Base-by-base conservation (phyloP, 2,329 filamentous ascomycete species). In the Tricladium varicosporioides region DNA sequence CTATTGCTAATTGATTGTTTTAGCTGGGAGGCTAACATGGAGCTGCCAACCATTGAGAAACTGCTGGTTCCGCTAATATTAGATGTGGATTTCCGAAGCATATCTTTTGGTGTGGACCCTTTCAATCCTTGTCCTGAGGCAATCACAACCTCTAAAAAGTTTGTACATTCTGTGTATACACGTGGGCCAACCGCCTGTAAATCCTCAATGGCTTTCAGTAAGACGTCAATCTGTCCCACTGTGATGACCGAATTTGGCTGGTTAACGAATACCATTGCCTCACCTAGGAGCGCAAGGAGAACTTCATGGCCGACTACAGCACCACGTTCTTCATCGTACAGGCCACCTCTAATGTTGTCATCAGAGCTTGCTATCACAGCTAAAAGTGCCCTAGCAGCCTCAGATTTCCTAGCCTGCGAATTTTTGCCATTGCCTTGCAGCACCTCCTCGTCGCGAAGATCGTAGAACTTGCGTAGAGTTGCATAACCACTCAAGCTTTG, bases 401-500 rank as follows among this genome's bases (percentile, higher is more conserved):
- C 84, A 54, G 84, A 83, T 63, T 86, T 88, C 16, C 87, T 57
- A 18, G 59, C 54, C 18, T 59, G 73, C 5, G 76, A 73, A 49
- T 73, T 75, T 53, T 72, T 65, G 27, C 70, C 72, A 19, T 73
- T 69, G 46, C 67, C 59, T 9, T 73, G 60, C 5, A 72, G 61
- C 4, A 79, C 61, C n/a, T 80, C 78, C 65, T 84, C 82, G 68
- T 97, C 93, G 49, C 93, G 85, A n/a, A 92, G 81, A 60, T 92
- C 88, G 72, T 96, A 97, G 76, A 93, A 97, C 64, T 87, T 88
- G 36, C 93, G 88, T 16, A 97, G 78, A 0, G 92, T 96, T 18
- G 92, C 93, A 68, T 97, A 97, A 18, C 93, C 93, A 70, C 90
- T 94, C 9, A 97, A 84, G 74, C 92, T 88, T 60, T 88, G 89